These are phyloP conservation scores for Mortierella sp. DNA, from an alignment of 371 early-diverging fungal genomes.

Conservation along the genomic window DNA sequence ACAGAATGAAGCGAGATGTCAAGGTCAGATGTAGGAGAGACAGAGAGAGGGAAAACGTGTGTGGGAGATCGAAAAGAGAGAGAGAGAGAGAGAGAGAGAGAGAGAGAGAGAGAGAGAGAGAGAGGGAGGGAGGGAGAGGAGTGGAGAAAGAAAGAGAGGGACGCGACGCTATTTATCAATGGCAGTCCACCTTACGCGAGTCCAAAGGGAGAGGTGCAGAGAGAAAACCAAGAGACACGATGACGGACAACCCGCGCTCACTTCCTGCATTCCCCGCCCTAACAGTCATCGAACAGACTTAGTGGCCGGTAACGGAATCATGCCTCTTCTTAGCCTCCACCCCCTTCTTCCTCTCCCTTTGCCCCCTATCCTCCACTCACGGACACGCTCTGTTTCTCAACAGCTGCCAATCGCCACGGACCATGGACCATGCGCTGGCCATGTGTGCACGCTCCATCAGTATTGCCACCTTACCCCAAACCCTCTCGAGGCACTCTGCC, in stretches of 20 bases:
- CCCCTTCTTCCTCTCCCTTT: neutral
- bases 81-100: neutral
- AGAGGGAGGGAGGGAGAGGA: neutral
- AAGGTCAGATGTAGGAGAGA: neutral
- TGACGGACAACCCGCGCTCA: neutral
- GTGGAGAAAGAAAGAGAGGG: neutral
- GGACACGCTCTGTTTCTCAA: conserved; percentile 26
- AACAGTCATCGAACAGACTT: neutral
- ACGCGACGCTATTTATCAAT: neutral
- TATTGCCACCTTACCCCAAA: too few species aligned
- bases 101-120: neutral
- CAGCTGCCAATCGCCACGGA: conserved; percentile 14
- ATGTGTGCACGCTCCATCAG: too few species aligned
- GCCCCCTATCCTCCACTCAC: conserved; percentile 7
- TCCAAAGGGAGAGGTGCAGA: neutral
- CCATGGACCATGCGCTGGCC: too few species aligned
- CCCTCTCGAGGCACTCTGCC: too few species aligned
- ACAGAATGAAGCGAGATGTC: too few species aligned
- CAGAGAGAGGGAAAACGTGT: neutral
- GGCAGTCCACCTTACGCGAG: too few species aligned
- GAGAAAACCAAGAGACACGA: neutral
- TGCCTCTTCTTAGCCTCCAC: too few species aligned
- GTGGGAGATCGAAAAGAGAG: neutral
- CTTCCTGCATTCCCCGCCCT: conserved; percentile 2
- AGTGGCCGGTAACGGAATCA: neutral